These are phyloP conservation scores for Auricularia sp. DNA, from an alignment of 768 basidiomycete species.

Conservation along the genomic window DNA sequence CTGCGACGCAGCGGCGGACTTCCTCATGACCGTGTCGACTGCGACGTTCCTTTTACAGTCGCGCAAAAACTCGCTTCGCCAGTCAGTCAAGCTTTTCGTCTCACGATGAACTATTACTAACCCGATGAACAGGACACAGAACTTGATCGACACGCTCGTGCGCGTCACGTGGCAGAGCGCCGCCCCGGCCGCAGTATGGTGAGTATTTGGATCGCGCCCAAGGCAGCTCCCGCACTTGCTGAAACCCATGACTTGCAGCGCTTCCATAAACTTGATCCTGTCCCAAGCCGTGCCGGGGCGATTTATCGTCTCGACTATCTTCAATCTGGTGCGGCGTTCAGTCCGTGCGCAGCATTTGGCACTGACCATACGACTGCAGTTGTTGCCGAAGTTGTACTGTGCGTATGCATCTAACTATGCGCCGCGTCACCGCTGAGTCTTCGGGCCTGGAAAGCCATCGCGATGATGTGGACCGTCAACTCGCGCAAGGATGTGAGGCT, in stretches of 20 bases:
- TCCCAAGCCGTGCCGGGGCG: background rate
- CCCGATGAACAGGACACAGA: background rate
- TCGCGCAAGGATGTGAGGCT: background rate
- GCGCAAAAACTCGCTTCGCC: background rate
- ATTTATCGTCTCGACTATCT: background rate
- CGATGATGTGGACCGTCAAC: background rate
- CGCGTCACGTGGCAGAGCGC: conserved; percentile 1
- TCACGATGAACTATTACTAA: too few species aligned
- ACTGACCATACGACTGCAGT: background rate
- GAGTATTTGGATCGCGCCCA: background rate
- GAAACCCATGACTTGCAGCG: background rate
- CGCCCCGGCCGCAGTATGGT: background rate
- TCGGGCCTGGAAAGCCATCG: background rate
- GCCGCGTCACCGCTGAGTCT: background rate
- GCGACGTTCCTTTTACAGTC: background rate
- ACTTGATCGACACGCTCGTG: background rate
- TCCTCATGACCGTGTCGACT: background rate
- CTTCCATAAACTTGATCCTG: background rate
- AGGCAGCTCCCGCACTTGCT: background rate
- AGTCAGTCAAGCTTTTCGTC: background rate
- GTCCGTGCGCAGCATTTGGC: background rate
- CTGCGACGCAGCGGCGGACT: background rate
- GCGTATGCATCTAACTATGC: background rate
- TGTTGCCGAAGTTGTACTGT: background rate
- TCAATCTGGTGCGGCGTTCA: background rate